Conservation (phyloP, 1,284 basidiomycete genomes). For the Microbotryum saponariae region DNA sequence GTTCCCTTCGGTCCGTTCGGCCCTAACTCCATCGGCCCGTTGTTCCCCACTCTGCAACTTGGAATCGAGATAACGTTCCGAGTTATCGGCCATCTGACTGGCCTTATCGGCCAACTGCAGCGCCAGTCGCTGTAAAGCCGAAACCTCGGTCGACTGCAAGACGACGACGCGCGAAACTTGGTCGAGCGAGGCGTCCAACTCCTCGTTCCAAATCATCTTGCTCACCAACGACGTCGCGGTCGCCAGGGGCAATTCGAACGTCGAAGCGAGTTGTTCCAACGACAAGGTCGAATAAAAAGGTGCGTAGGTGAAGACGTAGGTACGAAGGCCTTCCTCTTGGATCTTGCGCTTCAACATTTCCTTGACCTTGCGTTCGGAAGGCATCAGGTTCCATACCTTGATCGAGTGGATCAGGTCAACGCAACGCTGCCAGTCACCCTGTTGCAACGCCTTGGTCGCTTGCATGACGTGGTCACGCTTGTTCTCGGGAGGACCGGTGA, state of each 20-base stretch:
- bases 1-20: conserved; percentile 49
- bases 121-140: conserved; percentile 81
- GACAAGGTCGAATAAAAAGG: conserved; percentile 89
- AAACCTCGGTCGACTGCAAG: conserved; percentile 71
- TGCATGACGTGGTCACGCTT: conserved; percentile 99
- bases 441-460: conserved; percentile 90
- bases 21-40: conserved; percentile 48
- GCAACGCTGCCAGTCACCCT: conserved; percentile 94
- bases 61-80: conserved; percentile 85
- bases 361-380: conserved; percentile 77
- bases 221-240: conserved; percentile 86
- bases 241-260: conserved; percentile 73
- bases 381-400: conserved; percentile 97
- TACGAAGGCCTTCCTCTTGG: conserved; percentile 93
- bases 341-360: conserved; percentile 93
- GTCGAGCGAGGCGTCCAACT: conserved; percentile 86
- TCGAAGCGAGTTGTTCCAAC: conserved; percentile 72
- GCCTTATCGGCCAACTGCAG: conserved; percentile 83
- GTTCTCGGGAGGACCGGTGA: conserved; percentile 96
- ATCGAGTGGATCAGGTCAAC: conserved; percentile 87
- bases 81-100: conserved; percentile 80
- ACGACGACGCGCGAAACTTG: conserved; percentile 80
- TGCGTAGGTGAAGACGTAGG: conserved; percentile 97
- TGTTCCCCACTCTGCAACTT: conserved; percentile 51
- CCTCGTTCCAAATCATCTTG: conserved; percentile 99